These are phyloP conservation scores for Russula sp. DNA, from an alignment of 768 basidiomycete genomes.

Conservation along the genomic window DNA sequence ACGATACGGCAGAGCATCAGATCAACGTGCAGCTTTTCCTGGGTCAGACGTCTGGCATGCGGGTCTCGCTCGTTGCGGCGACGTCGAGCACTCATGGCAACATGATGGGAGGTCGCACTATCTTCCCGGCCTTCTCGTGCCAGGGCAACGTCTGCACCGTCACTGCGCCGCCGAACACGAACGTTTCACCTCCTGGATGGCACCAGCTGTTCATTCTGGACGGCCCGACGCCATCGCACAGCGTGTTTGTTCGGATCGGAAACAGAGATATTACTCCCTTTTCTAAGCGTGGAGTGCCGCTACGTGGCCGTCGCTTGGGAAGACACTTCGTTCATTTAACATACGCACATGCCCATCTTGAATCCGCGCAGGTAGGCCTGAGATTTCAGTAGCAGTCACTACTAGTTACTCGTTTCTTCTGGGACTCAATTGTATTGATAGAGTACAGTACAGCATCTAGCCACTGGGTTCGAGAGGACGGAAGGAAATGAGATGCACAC, in stretches of 20 bases:
- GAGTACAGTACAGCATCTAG: no score
- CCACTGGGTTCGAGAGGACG: no score
- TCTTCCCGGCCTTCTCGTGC: conserved; percentile 71
- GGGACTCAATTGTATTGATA: no score
- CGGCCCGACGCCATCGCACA: conserved; percentile 71
- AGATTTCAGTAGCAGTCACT: no score
- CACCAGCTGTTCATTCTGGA: conserved; percentile 72
- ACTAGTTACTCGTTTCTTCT: no score
- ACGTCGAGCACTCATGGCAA: conserved; percentile 76
- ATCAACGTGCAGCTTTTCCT: conserved; percentile 44
- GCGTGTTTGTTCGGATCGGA: conserved; percentile 52
- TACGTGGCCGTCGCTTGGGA: no score
- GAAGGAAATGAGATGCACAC: no score
- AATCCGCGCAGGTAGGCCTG: no score
- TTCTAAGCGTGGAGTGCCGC: no score
- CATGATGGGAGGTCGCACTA: conserved; percentile 61
- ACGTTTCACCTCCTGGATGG: conserved; percentile 70
- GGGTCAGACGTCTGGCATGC: conserved; percentile 43
- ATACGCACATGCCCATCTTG: no score
- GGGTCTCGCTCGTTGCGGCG: conserved; percentile 63
- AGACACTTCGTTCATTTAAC: no score
- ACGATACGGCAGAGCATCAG: conserved; percentile 48
- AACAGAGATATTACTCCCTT: no score
- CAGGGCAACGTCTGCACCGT: conserved; percentile 69
- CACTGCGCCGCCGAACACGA: conserved; percentile 64